phyloP scores from a whole-genome alignment of 129 eudicot genomes.

The Pseudognaphalium luteoalbum region DNA sequence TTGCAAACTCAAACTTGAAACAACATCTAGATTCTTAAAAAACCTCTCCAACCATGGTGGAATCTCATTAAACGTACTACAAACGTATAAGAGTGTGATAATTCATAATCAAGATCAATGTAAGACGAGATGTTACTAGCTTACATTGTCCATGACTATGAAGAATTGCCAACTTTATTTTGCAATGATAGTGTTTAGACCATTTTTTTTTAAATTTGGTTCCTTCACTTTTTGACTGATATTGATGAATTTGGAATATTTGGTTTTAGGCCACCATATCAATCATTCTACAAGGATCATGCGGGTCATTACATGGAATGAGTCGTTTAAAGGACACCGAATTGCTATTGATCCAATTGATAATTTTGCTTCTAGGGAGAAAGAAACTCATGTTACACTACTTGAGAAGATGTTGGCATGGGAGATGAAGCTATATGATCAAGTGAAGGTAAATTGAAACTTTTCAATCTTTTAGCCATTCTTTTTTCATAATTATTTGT shows the following conservation, averaged over 20 bases:
- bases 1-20: too few relatives aligned
- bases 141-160: not conserved
- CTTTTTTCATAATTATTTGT: not conserved
- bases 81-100: too few relatives aligned
- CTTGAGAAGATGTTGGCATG: constrained; percentile 83
- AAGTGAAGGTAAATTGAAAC: constrained; percentile 60
- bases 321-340: constrained; percentile 49
- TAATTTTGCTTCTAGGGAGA: constrained; percentile 60
- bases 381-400: constrained; percentile 72
- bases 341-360: constrained; percentile 47
- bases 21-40: too few relatives aligned
- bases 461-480: not conserved
- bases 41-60: too few relatives aligned
- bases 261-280: constrained; percentile 56
- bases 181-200: not conserved
- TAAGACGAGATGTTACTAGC: not conserved
- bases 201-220: not conserved
- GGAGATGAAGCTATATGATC: constrained; percentile 84
- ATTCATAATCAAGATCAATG: too few relatives aligned
- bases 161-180: not conserved
- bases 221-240: not conserved
- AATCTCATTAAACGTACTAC: too few relatives aligned
- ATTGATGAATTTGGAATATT: not conserved
- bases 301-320: constrained; percentile 77
- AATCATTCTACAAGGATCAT: constrained; percentile 70